Base-by-base conservation (phyloP, 2,329 filamentous ascomycete species). In the Nemania diffusa region DNA sequence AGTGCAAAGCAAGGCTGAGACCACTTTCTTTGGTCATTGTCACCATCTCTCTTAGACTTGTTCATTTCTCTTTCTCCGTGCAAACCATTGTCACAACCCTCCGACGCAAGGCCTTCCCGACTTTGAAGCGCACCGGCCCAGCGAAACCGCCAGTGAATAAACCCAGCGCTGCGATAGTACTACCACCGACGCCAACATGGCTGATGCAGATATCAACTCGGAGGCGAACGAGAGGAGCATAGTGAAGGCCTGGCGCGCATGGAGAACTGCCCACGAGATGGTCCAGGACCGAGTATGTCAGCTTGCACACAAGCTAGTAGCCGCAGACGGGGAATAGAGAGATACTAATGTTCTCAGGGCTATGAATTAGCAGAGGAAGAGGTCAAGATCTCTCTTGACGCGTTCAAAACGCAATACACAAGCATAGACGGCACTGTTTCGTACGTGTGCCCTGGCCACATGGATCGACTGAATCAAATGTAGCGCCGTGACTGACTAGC, bases 191-290 rank as follows among this genome's bases (percentile, higher is more conserved):
- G 46, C 77, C 74, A 79, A 67, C 51, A 80, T 84, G 78, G 81
- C 83, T 60, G 84, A 84, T 64, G 80, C 84, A 51, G 82, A 73
- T 37, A 58, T 72, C 61, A 75, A 74, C 67, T 69, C 75, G 24
- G 78, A 80, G 69, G 76, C 81, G 71, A 84, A 84, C 79, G 80
- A 82, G 72, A 85, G 85, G 78, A 82, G 84, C 79, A 80, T 85
- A 56, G 83, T 87, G 76, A 90, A 92, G 78, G 88, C 97, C 73
- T 99, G 96, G 95, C 92, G 95, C 80, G 93, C 94, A 75, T 97
- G 93, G 89, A 90, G 90, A 81, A 99, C 96, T 8, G 90, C 94
- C 56, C 93, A 97, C 81, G 93, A 99, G 85, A 97, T 99, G 95
- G 91, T 96, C 74, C 85, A 88, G 69, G 96, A 98, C 80, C 85